Evolutionary conservation across 306 rosid species (phyloP).

Genomic region (Fragaria nilgerrensis): DNA sequence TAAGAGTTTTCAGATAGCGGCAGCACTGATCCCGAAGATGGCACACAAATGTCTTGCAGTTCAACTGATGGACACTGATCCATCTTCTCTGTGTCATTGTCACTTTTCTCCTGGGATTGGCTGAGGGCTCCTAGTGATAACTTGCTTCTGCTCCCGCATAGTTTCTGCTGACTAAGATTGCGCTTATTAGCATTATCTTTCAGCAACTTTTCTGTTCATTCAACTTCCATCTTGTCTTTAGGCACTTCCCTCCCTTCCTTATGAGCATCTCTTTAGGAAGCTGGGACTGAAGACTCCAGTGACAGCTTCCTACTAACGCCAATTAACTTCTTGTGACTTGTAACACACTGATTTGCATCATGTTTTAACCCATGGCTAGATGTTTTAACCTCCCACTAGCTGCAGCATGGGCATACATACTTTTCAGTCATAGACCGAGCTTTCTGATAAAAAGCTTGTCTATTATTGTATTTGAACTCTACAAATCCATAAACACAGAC

Average conservation of each 20-base stretch:
- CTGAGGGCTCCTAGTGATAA: no score
- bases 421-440: constrained; percentile 41
- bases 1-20: no score
- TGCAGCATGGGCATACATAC: constrained; percentile 32
- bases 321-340: constrained; percentile 11
- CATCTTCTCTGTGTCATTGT: no score
- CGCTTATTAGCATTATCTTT: not conserved
- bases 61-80: no score
- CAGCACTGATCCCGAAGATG: no score
- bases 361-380: not conserved
- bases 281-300: constrained; percentile 12
- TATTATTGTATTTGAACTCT: constrained; percentile 45
- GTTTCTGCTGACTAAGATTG: no score
- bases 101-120: no score
- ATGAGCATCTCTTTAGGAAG: not conserved
- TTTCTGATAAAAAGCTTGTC: constrained; percentile 39
- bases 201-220: constrained; percentile 11
- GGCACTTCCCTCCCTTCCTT: constrained; percentile 14
- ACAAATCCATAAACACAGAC: constrained; percentile 3
- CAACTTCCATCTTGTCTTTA: constrained; percentile 16
- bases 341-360: not conserved
- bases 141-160: no score
- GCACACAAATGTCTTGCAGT: no score
- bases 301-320: constrained; percentile 28
- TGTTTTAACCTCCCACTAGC: constrained; percentile 21